Conservation (phyloP, 2,329 filamentous ascomycete species). For the Fusarium praegraminearum region DNA sequence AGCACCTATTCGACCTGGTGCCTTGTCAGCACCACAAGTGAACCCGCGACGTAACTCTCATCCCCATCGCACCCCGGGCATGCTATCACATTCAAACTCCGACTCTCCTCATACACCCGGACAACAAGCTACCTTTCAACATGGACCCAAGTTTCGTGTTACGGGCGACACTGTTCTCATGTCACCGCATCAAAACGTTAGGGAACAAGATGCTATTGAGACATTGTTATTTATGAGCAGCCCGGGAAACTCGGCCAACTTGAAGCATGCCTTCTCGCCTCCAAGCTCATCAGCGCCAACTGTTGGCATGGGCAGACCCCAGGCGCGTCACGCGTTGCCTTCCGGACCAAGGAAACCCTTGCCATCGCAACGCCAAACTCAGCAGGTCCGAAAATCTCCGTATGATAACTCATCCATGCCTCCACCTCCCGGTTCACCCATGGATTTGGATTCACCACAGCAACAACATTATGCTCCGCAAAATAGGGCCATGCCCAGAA, state of each 20-base stretch:
- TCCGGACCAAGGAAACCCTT: constrained; percentile 65
- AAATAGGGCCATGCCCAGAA: constrained; percentile 56
- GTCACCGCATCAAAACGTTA: constrained; percentile 72
- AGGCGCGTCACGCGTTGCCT: constrained; percentile 56
- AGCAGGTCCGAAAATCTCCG: constrained; percentile 59
- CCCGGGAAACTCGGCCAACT: constrained; percentile 75
- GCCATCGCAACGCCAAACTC: constrained; percentile 60
- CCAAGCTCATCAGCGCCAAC: constrained; percentile 53
- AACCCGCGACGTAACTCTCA: constrained; percentile 65
- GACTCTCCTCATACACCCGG: constrained; percentile 60
- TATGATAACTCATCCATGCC: constrained; percentile 61
- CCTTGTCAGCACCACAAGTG: constrained; percentile 49
- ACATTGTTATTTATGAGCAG: constrained; percentile 85
- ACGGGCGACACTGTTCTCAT: constrained; percentile 68
- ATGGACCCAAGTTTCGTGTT: constrained; percentile 49
- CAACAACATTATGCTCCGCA: constrained; percentile 48
- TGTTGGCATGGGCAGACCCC: constrained; percentile 24
- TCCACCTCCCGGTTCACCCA: constrained; percentile 56
- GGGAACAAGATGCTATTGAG: constrained; percentile 85
- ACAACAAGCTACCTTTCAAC: constrained; percentile 50
- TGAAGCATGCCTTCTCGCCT: constrained; percentile 67
- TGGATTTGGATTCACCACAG: constrained; percentile 60
- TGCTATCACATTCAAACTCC: constrained; percentile 63
- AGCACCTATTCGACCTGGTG: constrained; percentile 65
- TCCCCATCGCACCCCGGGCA: constrained; percentile 61